Base-by-base conservation (phyloP, 441 rosid species). In the Capsella rubella region DNA sequence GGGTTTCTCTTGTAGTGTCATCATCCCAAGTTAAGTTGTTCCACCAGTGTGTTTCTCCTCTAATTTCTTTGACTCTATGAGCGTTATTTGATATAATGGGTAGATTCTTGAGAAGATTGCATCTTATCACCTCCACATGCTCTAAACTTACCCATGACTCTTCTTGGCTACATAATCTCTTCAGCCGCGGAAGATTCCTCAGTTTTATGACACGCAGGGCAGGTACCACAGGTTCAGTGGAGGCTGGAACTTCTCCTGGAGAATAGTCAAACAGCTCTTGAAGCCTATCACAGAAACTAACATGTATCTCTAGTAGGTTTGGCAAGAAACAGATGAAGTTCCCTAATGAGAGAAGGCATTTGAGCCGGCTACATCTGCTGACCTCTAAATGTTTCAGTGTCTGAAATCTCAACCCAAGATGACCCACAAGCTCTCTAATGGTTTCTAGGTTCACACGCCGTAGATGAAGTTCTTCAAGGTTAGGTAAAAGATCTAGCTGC, bases 401-500 rank as follows among this genome's bases (percentile, higher is more conserved):
- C 34, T 51, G 13, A 50, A 80, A 71, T 55, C 79, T 46, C 35
- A 77, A 72, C 46, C 82, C 82, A 12, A 77, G 71, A 61, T 67
- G 69, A 39, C 72, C 78, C 54, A 75, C 71, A 2, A 78, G 63
- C 64, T 71, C 79, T 25, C 72, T 72, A 66, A 75, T 75, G 60
- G 72, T 78, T 50, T 47, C 79, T 15, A 83, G 58, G 8, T 69
- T 64, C 11, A 75, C 80, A 63, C 67, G 46, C 21, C 61, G 80
- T 52, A 83, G 81, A 72, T 75, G 74, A 34, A 83, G 80, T 55
- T 78, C 82, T 71, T 83, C 86, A 13, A 83, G 62, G 58, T 80
- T 75, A 42, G 84, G 82, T 8, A 75, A 50, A 50, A 80, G 80
- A 61, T 83, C 82, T 7, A 61, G 56, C n/a, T 78, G 74, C 16